Percentiles rank a stretch among this genome's conserved stretches.
phyloP scores from a whole-genome alignment of 1,139 yeast species.

The Meyerozyma athensensis region DNA sequence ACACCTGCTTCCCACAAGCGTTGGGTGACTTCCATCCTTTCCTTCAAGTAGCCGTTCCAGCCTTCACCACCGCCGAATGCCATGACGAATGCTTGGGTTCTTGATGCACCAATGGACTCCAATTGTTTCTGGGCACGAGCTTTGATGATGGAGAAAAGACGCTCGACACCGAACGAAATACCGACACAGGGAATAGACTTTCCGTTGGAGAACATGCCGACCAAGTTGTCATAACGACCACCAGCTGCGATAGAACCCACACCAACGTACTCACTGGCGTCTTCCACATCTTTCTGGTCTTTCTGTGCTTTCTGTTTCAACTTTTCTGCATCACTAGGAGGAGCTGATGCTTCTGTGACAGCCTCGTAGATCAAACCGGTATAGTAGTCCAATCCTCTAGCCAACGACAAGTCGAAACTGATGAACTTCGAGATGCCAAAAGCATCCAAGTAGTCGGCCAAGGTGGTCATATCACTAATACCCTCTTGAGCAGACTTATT shows the following conservation, averaged over 20 bases:
- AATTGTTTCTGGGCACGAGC: constrained; percentile 59
- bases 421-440: constrained; percentile 61
- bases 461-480: constrained; percentile 68
- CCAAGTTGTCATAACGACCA: constrained; percentile 94
- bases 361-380: constrained; percentile 96
- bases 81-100: constrained; percentile 92
- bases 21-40: constrained; percentile 83
- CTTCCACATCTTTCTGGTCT: constrained; percentile 58
- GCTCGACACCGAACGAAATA: constrained; percentile 92
- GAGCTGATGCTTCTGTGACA: constrained; percentile 91
- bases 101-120: constrained; percentile 63
- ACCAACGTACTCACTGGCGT: constrained; percentile 94
- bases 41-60: constrained; percentile 88
- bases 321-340: constrained; percentile 74
- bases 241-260: constrained; percentile 99
- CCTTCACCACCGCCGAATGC: constrained; percentile 98
- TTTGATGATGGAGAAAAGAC: constrained; percentile 84
- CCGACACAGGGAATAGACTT: constrained; percentile 97
- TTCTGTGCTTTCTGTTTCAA: constrained; percentile 50
- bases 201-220: constrained; percentile 93
- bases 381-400: constrained; percentile 95
- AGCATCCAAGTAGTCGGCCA: constrained; percentile 77
- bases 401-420: constrained; percentile 88
- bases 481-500: constrained; percentile 78
- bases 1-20: constrained; percentile 83